Conservation (phyloP, 768 basidiomycete species). For the Albatrellus ellisii region DNA sequence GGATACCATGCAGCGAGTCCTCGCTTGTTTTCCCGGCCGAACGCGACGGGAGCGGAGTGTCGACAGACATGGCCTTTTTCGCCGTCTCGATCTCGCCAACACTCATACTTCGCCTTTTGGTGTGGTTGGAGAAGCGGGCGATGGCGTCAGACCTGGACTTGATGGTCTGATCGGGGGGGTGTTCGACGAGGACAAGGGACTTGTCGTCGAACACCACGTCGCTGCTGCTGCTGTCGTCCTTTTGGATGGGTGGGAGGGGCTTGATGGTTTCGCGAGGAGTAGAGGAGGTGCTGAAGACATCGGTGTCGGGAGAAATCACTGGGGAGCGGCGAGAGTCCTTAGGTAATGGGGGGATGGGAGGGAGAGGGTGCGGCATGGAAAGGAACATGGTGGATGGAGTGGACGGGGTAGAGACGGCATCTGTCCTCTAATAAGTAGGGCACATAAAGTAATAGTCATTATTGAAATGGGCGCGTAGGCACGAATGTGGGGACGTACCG, state of each 20-base stretch:
- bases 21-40: slow-evolving; percentile 25
- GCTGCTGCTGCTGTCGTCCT: slow-evolving; percentile 22
- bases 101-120: slow-evolving; percentile 22
- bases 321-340: not conserved
- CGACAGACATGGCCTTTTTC: slow-evolving; percentile 23
- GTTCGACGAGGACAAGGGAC: slow-evolving; percentile 48
- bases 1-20: slow-evolving; percentile 37
- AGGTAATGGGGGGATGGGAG: too few species aligned
- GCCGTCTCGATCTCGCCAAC: slow-evolving; percentile 25
- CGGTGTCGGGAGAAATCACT: slow-evolving; percentile 28
- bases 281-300: slow-evolving; percentile 31
- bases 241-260: slow-evolving; percentile 48
- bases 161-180: slow-evolving; percentile 17
- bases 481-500: slow-evolving; percentile 30
- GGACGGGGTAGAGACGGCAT: not conserved
- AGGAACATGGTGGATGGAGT: not conserved
- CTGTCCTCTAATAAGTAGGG: not conserved
- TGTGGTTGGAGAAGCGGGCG: not conserved
- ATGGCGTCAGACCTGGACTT: slow-evolving; percentile 4
- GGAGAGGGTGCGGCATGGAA: too few species aligned
- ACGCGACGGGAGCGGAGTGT: slow-evolving; percentile 25
- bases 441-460: not conserved
- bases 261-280: slow-evolving; percentile 31
- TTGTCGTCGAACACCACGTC: slow-evolving; percentile 34
- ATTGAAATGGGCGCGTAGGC: slow-evolving; percentile 3